Conservation (phyloP, 2,329 filamentous ascomycete species). For the Penicillium hesseltinei region DNA sequence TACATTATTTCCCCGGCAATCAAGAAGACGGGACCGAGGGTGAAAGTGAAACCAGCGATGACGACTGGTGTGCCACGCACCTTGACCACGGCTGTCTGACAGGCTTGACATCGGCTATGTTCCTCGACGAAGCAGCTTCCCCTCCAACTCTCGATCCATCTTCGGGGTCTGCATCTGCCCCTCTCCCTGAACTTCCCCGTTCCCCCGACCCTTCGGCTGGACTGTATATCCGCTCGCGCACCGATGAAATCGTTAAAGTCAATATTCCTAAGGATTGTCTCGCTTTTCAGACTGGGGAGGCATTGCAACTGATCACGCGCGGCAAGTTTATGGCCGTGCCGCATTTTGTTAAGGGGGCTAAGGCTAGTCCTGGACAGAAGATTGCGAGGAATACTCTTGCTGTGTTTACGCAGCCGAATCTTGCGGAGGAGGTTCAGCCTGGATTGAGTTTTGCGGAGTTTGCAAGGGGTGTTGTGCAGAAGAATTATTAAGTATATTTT, state of each 20-base stretch:
- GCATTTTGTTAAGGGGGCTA: conserved; percentile 84
- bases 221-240: conserved; percentile 88
- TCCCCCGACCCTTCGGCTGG: conserved; percentile 84
- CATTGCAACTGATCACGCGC: conserved; percentile 84
- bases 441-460: conserved; percentile 75
- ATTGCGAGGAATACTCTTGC: conserved; percentile 85
- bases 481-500: conserved; percentile 50
- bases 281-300: conserved; percentile 93
- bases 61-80: conserved; percentile 83
- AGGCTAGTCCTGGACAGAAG: conserved; percentile 45
- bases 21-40: conserved; percentile 41
- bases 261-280: conserved; percentile 87
- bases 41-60: conserved; percentile 77
- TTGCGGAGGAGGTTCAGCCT: conserved; percentile 67
- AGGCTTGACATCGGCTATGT: conserved; percentile 92
- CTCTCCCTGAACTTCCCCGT: conserved; percentile 65
- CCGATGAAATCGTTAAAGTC: conserved; percentile 81
- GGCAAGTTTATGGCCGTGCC: conserved; percentile 92
- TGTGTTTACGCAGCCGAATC: conserved; percentile 94
- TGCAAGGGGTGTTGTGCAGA: conserved; percentile 75
- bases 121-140: conserved; percentile 70
- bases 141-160: conserved; percentile 35
- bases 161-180: conserved; percentile 21
- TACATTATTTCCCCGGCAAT: conserved; percentile 80
- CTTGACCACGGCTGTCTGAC: conserved; percentile 92